phyloP scores from a whole-genome alignment of 1,284 basidiomycete genomes.

The Pseudozyma sp. region DNA sequence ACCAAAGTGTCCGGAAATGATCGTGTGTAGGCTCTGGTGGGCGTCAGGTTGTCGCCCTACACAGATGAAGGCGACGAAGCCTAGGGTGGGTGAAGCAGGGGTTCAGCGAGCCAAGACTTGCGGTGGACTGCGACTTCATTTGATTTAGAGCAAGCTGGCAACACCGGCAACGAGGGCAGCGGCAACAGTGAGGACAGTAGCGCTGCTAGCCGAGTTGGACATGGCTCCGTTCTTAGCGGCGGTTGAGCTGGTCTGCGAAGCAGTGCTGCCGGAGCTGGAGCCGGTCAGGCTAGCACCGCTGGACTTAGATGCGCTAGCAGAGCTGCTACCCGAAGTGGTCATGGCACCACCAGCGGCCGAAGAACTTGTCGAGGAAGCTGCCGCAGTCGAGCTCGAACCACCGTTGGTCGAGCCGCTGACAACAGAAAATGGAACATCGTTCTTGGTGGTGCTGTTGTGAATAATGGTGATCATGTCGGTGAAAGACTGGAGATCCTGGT shows the following conservation, averaged over 20 bases:
- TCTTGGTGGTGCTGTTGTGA: slow-evolving; percentile 36
- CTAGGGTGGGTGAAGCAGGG: background rate
- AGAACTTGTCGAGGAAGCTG: slow-evolving; percentile 18
- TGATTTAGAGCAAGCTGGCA: slow-evolving; percentile 16
- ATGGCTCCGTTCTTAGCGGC: slow-evolving; percentile 20
- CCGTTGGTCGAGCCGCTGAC: slow-evolving; percentile 27
- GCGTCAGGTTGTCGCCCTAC: no score
- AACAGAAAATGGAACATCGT: slow-evolving; percentile 22
- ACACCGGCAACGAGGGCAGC: slow-evolving; percentile 22
- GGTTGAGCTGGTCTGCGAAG: slow-evolving; percentile 10
- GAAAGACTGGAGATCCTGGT: slow-evolving; percentile 49
- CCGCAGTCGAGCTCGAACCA: slow-evolving; percentile 18
- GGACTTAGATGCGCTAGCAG: slow-evolving; percentile 14
- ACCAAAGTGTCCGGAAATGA: no score
- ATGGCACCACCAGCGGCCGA: slow-evolving; percentile 13
- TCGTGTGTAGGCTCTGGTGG: no score
- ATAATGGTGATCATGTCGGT: slow-evolving; percentile 58
- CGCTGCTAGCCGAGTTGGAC: slow-evolving; percentile 4
- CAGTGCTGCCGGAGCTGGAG: slow-evolving; percentile 4
- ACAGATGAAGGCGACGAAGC: no score
- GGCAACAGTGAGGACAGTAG: slow-evolving; percentile 6
- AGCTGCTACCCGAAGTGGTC: slow-evolving; percentile 2
- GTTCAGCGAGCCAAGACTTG: background rate
- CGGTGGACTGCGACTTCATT: background rate
- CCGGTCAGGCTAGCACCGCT: slow-evolving; percentile 20